These are phyloP conservation scores for Ceratocystis papillata DNA, from an alignment of 2,329 filamentous ascomycete genomes.

Conservation along the genomic window DNA sequence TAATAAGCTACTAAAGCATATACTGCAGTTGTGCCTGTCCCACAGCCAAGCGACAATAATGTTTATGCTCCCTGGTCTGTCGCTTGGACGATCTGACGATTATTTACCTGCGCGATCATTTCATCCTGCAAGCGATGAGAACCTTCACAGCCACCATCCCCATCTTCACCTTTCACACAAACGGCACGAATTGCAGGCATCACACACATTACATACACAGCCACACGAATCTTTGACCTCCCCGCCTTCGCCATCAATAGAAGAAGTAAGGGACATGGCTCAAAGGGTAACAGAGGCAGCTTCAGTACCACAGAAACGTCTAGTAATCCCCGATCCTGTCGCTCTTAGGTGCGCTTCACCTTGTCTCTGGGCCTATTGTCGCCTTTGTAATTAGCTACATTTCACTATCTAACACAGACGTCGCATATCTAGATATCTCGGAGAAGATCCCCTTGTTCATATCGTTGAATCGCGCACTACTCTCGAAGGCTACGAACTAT, in stretches of 20 bases:
- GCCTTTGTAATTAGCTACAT: not conserved
- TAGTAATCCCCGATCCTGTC: slow-evolving; percentile 48
- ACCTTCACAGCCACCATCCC: slow-evolving; percentile 4
- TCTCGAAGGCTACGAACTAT: slow-evolving; percentile 79
- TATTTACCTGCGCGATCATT: slow-evolving; percentile 1
- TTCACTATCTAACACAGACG: not conserved
- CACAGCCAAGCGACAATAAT: slow-evolving; percentile 10
- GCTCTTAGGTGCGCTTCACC: slow-evolving; percentile 40
- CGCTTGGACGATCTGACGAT: slow-evolving; percentile 15
- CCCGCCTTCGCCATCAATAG: slow-evolving; percentile 12
- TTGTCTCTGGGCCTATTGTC: not conserved
- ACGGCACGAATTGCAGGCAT: not conserved
- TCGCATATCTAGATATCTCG: slow-evolving; percentile 51
- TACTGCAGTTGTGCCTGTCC: not conserved
- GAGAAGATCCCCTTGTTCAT: slow-evolving; percentile 67
- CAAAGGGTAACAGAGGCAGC: slow-evolving; percentile 24
- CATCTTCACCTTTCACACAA: too few relatives aligned
- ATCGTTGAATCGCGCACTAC: slow-evolving; percentile 61
- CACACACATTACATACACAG: slow-evolving; percentile 12
- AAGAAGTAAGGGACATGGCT: slow-evolving; percentile 44
- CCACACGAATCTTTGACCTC: slow-evolving; percentile 18
- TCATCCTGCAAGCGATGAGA: slow-evolving; percentile 4
- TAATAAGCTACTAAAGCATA: not conserved
- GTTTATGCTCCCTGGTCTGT: slow-evolving; percentile 13
- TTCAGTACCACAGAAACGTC: slow-evolving; percentile 19